Evolutionary conservation across 2,329 filamentous ascomycete species (phyloP), one percentile per base, ranked within the genome.

Genomic region (Waltergamsia citrina): DNA sequence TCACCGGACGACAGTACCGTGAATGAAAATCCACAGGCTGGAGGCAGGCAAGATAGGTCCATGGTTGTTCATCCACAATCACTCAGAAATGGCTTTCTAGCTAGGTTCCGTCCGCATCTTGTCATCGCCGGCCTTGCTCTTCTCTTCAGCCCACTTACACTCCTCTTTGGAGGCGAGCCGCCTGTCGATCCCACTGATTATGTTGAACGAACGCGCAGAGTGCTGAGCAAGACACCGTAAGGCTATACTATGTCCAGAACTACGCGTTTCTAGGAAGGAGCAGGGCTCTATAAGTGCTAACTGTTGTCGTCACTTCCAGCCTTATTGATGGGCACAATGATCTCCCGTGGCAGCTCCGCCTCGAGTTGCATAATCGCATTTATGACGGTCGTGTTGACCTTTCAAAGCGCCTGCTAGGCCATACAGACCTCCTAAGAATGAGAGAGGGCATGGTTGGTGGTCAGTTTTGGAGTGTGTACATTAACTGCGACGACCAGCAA

Each of bases 281-380:
- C n/a, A n/a, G n/a, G n/a, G n/a, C n/a, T n/a, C n/a, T n/a, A n/a
- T n/a, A n/a, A n/a, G n/a, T n/a, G n/a, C n/a, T n/a, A n/a, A n/a
- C n/a, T n/a, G n/a, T n/a, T n/a, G n/a, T n/a, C n/a, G n/a, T n/a
- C n/a, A n/a, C n/a, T n/a, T n/a, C n/a, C n/a, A 48, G 44, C 2
- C 24, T 54, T 7, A 51, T 52, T 18, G 50, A 54, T 34, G 51
- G 51, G 3, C 51, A 54, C 40, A 54, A 54, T 24, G 51, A 54
- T 24, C 35, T 54, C 7, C 49, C 51, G 0, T 52, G 42, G 32
- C 43, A 47, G 38, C 41, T 54, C n/a, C 43, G 51, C 3, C 34
- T 53, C 10, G 48, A 54, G 30, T 32, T 52, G 18, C 44, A 51
- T 14, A 53, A 53, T 29, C 44, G 44, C 15, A 48, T 49, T 20